Evolutionary conservation across 805 yeast species (phyloP).

Genomic region (Myxozyma vanderwaltii): DNA sequence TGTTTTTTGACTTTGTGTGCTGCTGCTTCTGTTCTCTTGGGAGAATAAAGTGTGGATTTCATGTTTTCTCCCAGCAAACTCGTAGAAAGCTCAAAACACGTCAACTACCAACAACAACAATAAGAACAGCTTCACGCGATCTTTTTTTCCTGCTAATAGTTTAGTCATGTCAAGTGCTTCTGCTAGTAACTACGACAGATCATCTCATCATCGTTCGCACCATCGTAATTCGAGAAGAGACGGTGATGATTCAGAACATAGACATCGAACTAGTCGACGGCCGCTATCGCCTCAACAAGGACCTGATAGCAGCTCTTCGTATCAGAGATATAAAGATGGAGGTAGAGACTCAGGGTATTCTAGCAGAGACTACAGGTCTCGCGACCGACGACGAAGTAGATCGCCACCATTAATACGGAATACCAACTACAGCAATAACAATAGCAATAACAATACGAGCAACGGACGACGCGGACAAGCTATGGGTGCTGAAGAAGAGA

Average conservation of each 20-base stretch:
- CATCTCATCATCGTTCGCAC: too few relatives aligned
- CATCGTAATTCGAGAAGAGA: background rate
- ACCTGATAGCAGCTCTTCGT: background rate
- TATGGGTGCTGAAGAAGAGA: conserved; percentile 21
- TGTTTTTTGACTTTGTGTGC: too few relatives aligned
- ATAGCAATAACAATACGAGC: too few relatives aligned
- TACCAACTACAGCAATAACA: too few relatives aligned
- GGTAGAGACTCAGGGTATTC: background rate
- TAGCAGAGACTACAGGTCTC: background rate
- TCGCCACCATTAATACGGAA: conserved; percentile 3
- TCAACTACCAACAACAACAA: too few relatives aligned
- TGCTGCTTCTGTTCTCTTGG: too few relatives aligned
- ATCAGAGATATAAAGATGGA: background rate
- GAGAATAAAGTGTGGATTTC: too few relatives aligned
- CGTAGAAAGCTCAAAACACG: too few relatives aligned
- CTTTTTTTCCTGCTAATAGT: background rate
- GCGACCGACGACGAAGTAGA: conserved; percentile 7
- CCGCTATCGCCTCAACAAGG: conserved; percentile 2
- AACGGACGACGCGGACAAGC: background rate
- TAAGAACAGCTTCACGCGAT: too few relatives aligned
- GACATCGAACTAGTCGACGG: conserved; percentile 2
- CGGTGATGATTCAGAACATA: background rate
- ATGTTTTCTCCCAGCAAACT: too few relatives aligned
- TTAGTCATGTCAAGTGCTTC: background rate
- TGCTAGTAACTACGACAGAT: background rate